A percentile compares a stretch with the other conserved stretches of the same genome.
Evolutionary conservation across 768 basidiomycete species (phyloP).

Genomic region (Collybia sp.): DNA sequence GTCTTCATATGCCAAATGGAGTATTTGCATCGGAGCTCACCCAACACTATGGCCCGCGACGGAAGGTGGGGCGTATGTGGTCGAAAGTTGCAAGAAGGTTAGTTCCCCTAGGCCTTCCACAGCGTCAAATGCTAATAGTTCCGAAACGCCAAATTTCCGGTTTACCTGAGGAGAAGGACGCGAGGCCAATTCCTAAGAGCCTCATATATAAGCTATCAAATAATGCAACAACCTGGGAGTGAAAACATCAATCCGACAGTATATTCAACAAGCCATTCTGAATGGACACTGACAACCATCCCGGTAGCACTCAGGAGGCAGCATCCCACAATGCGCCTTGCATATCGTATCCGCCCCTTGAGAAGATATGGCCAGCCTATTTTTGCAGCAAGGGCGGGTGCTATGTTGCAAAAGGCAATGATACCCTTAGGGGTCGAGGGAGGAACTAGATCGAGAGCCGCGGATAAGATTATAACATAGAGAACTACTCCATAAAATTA

Average conservation of each 20-base stretch:
- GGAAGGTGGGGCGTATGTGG: slow-evolving; percentile 65
- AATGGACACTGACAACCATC: slow-evolving; percentile 67
- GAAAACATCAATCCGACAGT: not conserved
- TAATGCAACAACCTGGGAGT: slow-evolving; percentile 64
- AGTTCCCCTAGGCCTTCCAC: slow-evolving; percentile 82
- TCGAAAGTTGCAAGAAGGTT: slow-evolving; percentile 92
- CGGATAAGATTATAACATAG: slow-evolving; percentile 95
- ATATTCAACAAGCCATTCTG: not conserved
- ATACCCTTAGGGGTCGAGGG: slow-evolving; percentile 91
- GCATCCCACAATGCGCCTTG: slow-evolving; percentile 69
- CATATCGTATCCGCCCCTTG: slow-evolving; percentile 82
- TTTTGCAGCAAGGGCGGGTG: slow-evolving; percentile 83
- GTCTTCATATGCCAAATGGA: not conserved
- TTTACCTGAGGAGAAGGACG: slow-evolving; percentile 82
- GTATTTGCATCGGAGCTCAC: slow-evolving; percentile 29
- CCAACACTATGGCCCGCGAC: slow-evolving; percentile 79
- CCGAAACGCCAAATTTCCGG: not conserved
- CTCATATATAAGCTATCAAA: slow-evolving; percentile 64
- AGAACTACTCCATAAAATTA: slow-evolving; percentile 47
- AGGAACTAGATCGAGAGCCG: slow-evolving; percentile 91
- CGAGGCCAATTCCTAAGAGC: slow-evolving; percentile 72
- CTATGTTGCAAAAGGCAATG: slow-evolving; percentile 93
- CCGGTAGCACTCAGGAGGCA: slow-evolving; percentile 72
- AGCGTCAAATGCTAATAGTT: slow-evolving; percentile 1
- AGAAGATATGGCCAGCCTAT: slow-evolving; percentile 89